Evolutionary conservation across 2,329 filamentous ascomycete genomes (phyloP).

Genomic region (Epichloe gansuensis): DNA sequence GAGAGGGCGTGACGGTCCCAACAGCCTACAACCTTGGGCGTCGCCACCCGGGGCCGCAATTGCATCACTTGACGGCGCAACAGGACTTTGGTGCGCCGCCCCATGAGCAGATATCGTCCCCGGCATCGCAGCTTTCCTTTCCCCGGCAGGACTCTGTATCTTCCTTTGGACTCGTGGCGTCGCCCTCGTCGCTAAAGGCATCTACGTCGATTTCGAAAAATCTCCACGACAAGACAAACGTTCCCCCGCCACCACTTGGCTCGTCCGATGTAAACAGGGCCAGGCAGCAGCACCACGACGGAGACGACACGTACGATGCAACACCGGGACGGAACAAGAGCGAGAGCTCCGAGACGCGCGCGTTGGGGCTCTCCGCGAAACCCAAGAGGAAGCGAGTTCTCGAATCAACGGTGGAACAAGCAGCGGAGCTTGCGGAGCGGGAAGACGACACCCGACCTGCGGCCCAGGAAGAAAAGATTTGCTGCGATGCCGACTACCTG

Average conservation of each 20-base stretch:
- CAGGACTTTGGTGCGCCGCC: constrained; percentile 6
- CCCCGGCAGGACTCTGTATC: constrained; percentile 1
- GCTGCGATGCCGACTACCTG: constrained; percentile 22
- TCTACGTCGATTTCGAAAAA: not conserved
- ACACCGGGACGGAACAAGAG: constrained; percentile 12
- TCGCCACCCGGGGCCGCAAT: not conserved
- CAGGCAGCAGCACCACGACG: constrained; percentile 6
- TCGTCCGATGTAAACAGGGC: not conserved
- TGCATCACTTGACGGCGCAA: not conserved
- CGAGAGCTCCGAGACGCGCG: not conserved
- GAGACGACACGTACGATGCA: constrained; percentile 23
- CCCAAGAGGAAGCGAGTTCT: not conserved
- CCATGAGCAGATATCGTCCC: constrained; percentile 2
- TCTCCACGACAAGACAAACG: not conserved
- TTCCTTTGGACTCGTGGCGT: not conserved
- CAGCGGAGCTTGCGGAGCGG: constrained; percentile 25
- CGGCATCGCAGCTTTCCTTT: constrained; percentile 1
- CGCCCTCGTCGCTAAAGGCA: not conserved
- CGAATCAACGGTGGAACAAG: constrained; percentile 6
- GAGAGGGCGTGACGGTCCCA: constrained; percentile 20
- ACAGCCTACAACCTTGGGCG: constrained; percentile 16
- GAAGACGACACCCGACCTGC: constrained; percentile 29
- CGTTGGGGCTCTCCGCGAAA: not conserved
- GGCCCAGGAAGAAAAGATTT: constrained; percentile 42
- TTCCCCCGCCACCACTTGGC: not conserved